Conservation (phyloP, 257 asterid genomes). For the Fraxinus excelsior region DNA sequence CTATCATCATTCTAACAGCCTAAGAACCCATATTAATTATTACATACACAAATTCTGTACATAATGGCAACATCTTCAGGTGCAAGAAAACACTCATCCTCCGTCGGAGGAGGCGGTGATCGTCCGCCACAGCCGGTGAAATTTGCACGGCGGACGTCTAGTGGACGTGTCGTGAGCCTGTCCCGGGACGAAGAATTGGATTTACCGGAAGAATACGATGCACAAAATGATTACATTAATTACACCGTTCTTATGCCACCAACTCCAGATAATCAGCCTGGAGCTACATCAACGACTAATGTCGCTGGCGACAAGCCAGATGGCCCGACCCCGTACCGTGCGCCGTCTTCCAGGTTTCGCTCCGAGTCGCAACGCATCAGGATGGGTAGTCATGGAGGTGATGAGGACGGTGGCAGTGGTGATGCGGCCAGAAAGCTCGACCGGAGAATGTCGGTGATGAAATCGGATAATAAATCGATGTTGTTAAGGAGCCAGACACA, state of each 20-base stretch:
- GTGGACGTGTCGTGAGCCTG: conserved; percentile 75
- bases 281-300: conserved; percentile 27
- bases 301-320: conserved; percentile 71
- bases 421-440: conserved; percentile 50
- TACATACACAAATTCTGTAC: neutral
- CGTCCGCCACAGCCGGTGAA: conserved; percentile 61
- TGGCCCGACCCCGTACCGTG: conserved; percentile 54
- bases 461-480: conserved; percentile 69
- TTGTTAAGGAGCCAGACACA: conserved; percentile 81
- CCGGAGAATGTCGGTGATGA: conserved; percentile 67
- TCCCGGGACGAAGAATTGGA: conserved; percentile 74
- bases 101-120: conserved; percentile 27
- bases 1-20: neutral
- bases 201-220: conserved; percentile 39
- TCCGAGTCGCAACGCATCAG: conserved; percentile 41
- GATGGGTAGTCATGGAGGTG: conserved; percentile 30
- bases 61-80: conserved; percentile 47
- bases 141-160: conserved; percentile 69
- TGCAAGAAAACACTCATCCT: conserved; percentile 32
- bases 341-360: conserved; percentile 51
- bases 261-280: conserved; percentile 93
- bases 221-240: conserved; percentile 56
- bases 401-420: conserved; percentile 28
- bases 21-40: neutral
- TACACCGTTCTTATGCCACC: conserved; percentile 95